Conservation (phyloP, 176 grass and related monocot species). For the Eleusine coracana region DNA sequence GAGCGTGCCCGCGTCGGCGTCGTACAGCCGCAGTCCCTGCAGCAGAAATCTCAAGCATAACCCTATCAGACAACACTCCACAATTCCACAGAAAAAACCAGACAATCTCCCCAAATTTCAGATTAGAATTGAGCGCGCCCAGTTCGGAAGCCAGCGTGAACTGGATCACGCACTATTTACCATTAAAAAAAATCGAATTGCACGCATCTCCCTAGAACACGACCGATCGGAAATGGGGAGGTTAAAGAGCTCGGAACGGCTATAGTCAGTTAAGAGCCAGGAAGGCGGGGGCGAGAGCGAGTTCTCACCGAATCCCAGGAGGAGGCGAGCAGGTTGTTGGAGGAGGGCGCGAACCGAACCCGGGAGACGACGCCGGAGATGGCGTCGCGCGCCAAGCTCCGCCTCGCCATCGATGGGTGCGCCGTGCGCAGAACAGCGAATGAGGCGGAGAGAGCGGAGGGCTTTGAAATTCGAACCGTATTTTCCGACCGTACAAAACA, state of each 20-base stretch:
- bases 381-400: constrained; percentile 23
- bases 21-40: constrained; percentile 68
- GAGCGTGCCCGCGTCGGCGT: constrained; percentile 45
- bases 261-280: not conserved
- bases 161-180: not conserved
- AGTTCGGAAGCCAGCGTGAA: not conserved
- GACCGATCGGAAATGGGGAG: not conserved
- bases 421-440: not conserved
- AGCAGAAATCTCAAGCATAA: constrained; percentile 21
- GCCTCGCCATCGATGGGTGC: constrained; percentile 37
- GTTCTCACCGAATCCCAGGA: constrained; percentile 64
- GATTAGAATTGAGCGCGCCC: not conserved
- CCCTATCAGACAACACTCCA: constrained; percentile 27
- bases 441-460: not conserved
- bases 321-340: constrained; percentile 64
- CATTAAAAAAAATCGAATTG: not conserved
- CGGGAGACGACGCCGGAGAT: constrained; percentile 55
- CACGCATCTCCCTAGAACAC: not conserved
- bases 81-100: not conserved
- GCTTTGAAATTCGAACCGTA: not conserved
- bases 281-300: not conserved
- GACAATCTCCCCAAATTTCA: constrained; percentile 6
- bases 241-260: not conserved
- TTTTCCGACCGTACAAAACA: not conserved
- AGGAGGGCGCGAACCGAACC: constrained; percentile 62